A percentile compares a stretch with the other conserved stretches of the same genome.
phyloP scores from a whole-genome alignment of 768 basidiomycete species.

The Tricholomella constricta region DNA sequence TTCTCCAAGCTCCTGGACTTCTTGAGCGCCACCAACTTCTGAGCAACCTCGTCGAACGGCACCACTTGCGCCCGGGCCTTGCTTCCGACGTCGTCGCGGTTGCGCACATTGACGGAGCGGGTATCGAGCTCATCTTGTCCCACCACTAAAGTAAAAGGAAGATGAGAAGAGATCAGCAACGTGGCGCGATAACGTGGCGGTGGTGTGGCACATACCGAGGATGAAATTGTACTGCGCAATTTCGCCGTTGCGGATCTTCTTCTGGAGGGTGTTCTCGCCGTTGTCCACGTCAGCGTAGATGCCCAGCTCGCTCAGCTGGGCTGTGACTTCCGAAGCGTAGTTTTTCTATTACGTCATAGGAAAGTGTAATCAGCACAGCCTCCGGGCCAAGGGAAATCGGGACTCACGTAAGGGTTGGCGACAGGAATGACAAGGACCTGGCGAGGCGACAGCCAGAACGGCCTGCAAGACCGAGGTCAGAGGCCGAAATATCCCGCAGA shows the following conservation, averaged over 20 bases:
- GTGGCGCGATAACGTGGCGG: not conserved
- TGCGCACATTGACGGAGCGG: slow-evolving; percentile 91
- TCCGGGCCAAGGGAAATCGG: not conserved
- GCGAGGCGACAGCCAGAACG: slow-evolving; percentile 98
- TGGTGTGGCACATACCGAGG: slow-evolving; percentile 60
- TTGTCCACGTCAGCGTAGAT: slow-evolving; percentile 93
- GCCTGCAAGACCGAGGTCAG: slow-evolving; percentile 50
- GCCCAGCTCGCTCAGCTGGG: slow-evolving; percentile 65
- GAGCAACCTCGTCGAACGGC: slow-evolving; percentile 67
- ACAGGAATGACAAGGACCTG: slow-evolving; percentile 96
- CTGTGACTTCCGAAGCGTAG: slow-evolving; percentile 82
- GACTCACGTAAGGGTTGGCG: slow-evolving; percentile 80
- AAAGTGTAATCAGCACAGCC: slow-evolving; percentile 16
- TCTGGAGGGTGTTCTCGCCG: slow-evolving; percentile 87
- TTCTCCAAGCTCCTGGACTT: slow-evolving; percentile 43
- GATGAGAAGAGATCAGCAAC: slow-evolving; percentile 3
- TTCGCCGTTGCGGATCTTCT: slow-evolving; percentile 98
- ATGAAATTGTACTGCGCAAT: slow-evolving; percentile 98
- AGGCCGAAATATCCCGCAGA: slow-evolving; percentile 1
- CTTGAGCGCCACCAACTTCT: slow-evolving; percentile 77
- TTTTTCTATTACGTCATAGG: slow-evolving; percentile 59
- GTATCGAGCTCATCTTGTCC: slow-evolving; percentile 89
- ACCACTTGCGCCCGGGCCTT: slow-evolving; percentile 80
- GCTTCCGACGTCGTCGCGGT: slow-evolving; percentile 89
- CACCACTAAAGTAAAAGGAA: slow-evolving; percentile 75